Evolutionary conservation across 805 yeast species (phyloP), one percentile per base, ranked within the genome.

Genomic region (Limtongia smithiae): DNA sequence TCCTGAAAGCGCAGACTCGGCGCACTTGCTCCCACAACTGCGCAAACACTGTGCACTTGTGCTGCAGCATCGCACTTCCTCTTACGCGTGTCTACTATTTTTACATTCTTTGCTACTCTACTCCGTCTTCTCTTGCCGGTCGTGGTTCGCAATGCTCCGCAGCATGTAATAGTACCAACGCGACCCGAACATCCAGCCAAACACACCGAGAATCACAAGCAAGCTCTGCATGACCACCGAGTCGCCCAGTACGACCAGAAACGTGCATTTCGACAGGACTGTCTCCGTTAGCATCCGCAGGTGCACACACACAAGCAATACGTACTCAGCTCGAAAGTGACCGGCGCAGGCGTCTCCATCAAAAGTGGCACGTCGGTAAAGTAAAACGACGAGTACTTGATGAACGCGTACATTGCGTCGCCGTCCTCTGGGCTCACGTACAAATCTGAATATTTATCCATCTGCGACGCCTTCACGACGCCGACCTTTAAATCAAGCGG

Each of bases 201-300:
- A 8, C 11, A 54, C 32, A 3, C 55, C 55, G 9, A 54, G 37
- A 11, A 54, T 40, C 8, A 54, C 47, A 9, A 54, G 30, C 37
- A 54, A 24, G 22, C 44, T 27, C 41, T 54, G 58, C 54, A 51
- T 51, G 9, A 39, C 21, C n/a, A 45, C 52, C 8, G 55, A 50
- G 40, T 47, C 52, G 20, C 58, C 58, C 9, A 54, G 39, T 8
- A 51, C 58, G 0, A 54, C 55, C 11, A 51, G 34, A 8, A 50
- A 44, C n/a, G 58, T 54, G 41, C 58, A 51, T 40, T 51, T 54
- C 17, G 58, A 54, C 17, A 54, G 28, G n/a, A 54, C 57, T 53
- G 40, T n/a, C 11, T 8, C 21, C 11, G 22, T n/a, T 9, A 35
- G 35, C 32, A 47, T 4, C 18, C 28, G 9, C 18, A 28, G 6